Evolutionary conservation across 2,329 filamentous ascomycete genomes (phyloP).

Genomic region (Talaromyces funiculosus): DNA sequence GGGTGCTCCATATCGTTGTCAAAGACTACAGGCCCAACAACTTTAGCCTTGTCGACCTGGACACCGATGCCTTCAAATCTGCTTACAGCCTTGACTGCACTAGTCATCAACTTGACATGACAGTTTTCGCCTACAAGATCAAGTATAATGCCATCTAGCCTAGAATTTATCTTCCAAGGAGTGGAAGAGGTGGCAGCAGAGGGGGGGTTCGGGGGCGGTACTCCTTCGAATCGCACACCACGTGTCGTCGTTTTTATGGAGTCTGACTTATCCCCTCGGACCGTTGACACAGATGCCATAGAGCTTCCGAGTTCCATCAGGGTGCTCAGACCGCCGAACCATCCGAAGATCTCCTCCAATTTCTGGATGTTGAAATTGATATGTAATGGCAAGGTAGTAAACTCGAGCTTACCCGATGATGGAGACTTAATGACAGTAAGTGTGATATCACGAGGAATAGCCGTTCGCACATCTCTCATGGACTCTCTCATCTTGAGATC

Average conservation of each 20-base stretch:
- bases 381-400: slow-evolving; percentile 71
- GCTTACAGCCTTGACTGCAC: slow-evolving; percentile 73
- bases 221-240: slow-evolving; percentile 53
- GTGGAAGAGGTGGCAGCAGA: slow-evolving; percentile 25
- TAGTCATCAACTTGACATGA: slow-evolving; percentile 67
- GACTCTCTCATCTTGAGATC: slow-evolving; percentile 43
- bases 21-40: slow-evolving; percentile 64
- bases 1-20: slow-evolving; percentile 47
- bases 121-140: slow-evolving; percentile 74
- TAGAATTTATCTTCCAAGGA: slow-evolving; percentile 62
- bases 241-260: slow-evolving; percentile 31
- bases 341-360: slow-evolving; percentile 78
- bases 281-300: slow-evolving; percentile 65
- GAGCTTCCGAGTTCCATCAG: slow-evolving; percentile 84
- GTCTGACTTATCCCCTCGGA: slow-evolving; percentile 31
- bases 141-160: slow-evolving; percentile 70
- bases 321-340: slow-evolving; percentile 87
- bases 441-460: slow-evolving; percentile 35
- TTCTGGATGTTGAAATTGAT: slow-evolving; percentile 71
- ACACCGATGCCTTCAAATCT: slow-evolving; percentile 67
- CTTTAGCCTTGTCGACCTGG: slow-evolving; percentile 67
- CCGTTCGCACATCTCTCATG: slow-evolving; percentile 34
- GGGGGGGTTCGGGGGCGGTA: slow-evolving; percentile 22
- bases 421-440: slow-evolving; percentile 30
- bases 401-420: slow-evolving; percentile 44